phyloP scores from a whole-genome alignment of 1,284 basidiomycete species.

The Lignosus rhinocerotis region DNA sequence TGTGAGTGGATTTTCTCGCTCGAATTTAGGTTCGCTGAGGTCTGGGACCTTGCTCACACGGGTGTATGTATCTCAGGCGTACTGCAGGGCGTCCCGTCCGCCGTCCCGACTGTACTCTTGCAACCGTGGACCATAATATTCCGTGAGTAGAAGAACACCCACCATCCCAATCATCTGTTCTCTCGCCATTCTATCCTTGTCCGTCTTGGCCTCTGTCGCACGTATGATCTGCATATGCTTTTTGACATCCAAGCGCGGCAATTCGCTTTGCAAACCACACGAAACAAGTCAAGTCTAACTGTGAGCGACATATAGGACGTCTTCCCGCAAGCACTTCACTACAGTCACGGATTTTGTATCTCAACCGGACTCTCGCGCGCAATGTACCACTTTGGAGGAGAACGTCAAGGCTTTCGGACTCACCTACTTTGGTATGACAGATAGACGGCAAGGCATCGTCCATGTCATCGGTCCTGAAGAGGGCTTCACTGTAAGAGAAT shows the following conservation, averaged over 20 bases:
- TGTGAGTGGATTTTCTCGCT: slow-evolving; percentile 50
- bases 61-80: slow-evolving; percentile 46
- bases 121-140: slow-evolving; percentile 95
- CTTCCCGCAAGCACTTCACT: slow-evolving; percentile 84
- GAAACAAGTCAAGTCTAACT: not conserved
- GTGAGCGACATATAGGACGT: slow-evolving; percentile 55
- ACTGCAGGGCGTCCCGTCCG: slow-evolving; percentile 83
- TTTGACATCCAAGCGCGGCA: not conserved
- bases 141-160: slow-evolving; percentile 61
- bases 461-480: slow-evolving; percentile 97
- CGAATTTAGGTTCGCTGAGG: not conserved
- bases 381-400: slow-evolving; percentile 88
- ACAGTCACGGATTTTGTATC: slow-evolving; percentile 78
- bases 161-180: not conserved
- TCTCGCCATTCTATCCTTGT: not conserved
- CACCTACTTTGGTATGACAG: slow-evolving; percentile 94
- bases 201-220: not conserved
- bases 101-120: slow-evolving; percentile 91
- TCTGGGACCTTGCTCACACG: slow-evolving; percentile 1
- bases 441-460: slow-evolving; percentile 92
- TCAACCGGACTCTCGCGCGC: slow-evolving; percentile 90
- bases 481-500: slow-evolving; percentile 80
- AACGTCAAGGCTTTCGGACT: slow-evolving; percentile 95
- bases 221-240: not conserved
- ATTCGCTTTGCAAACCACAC: not conserved